Conservation (phyloP, 2,329 filamentous ascomycete species). For the Cryphonectria japonica region DNA sequence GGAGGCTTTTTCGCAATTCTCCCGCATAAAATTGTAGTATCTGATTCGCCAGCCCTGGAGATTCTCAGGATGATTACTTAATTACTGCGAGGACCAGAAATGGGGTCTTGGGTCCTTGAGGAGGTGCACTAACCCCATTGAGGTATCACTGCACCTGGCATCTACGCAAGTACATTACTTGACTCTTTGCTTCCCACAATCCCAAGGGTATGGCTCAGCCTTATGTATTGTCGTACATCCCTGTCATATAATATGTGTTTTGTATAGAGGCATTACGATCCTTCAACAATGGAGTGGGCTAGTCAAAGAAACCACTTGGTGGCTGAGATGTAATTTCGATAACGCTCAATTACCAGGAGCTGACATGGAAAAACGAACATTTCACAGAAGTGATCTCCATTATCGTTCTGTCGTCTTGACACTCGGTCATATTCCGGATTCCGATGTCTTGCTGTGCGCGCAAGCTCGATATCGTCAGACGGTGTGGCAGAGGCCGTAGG, state of each 20-base stretch:
- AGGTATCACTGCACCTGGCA: background rate
- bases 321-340: too few relatives aligned
- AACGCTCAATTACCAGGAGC: too few relatives aligned
- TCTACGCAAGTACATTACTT: background rate
- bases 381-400: too few relatives aligned
- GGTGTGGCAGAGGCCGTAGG: too few relatives aligned
- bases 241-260: constrained; percentile 34
- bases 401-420: too few relatives aligned
- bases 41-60: background rate
- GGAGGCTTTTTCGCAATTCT: background rate
- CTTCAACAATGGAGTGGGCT: background rate
- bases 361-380: too few relatives aligned
- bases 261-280: background rate
- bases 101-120: background rate
- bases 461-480: too few relatives aligned
- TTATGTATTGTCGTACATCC: background rate
- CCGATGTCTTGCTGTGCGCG: too few relatives aligned
- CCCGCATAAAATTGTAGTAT: background rate
- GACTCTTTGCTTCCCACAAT: background rate
- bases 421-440: too few relatives aligned
- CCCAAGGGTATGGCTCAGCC: background rate
- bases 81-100: background rate
- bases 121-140: background rate
- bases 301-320: background rate
- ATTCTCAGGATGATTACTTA: background rate